Conservation (phyloP, 1,284 basidiomycete genomes). For the Amylostereum areolatum region DNA sequence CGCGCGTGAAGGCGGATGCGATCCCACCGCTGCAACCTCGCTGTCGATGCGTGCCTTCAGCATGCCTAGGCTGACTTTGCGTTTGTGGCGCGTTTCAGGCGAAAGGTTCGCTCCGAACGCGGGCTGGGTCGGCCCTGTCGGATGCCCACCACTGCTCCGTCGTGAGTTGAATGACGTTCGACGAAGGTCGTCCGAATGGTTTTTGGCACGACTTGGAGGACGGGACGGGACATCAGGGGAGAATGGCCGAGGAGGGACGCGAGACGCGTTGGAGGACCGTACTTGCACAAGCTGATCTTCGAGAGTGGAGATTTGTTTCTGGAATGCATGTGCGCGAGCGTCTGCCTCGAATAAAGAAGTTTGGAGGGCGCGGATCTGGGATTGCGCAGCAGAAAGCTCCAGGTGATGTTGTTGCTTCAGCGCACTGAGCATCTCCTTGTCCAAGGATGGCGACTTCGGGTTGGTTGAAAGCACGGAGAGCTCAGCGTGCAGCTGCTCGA, state of each 20-base stretch:
- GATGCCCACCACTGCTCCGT: conserved; percentile 24
- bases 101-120: conserved; percentile 54
- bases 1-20: conserved; percentile 35
- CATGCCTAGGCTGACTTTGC: conserved; percentile 80
- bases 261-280: conserved; percentile 28
- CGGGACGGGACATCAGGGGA: conserved; percentile 36
- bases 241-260: conserved; percentile 32
- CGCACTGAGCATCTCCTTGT: conserved; percentile 65
- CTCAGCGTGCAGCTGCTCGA: conserved; percentile 44
- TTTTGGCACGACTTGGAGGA: conserved; percentile 44
- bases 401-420: conserved; percentile 68
- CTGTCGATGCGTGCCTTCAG: conserved; percentile 85
- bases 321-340: conserved; percentile 61
- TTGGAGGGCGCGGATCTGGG: conserved; percentile 72
- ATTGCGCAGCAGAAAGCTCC: conserved; percentile 73
- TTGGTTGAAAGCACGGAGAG: conserved; percentile 26
- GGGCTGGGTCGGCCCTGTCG: conserved; percentile 33
- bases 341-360: conserved; percentile 68
- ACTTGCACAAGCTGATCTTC: conserved; percentile 55
- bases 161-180: conserved; percentile 41
- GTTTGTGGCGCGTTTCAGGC: conserved; percentile 75
- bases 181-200: conserved; percentile 37
- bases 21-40: conserved; percentile 44
- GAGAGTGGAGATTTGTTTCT: conserved; percentile 57
- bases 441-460: conserved; percentile 43